Evolutionary conservation across 2,329 filamentous ascomycete genomes (phyloP).

Genomic region (Daldinia sp.): DNA sequence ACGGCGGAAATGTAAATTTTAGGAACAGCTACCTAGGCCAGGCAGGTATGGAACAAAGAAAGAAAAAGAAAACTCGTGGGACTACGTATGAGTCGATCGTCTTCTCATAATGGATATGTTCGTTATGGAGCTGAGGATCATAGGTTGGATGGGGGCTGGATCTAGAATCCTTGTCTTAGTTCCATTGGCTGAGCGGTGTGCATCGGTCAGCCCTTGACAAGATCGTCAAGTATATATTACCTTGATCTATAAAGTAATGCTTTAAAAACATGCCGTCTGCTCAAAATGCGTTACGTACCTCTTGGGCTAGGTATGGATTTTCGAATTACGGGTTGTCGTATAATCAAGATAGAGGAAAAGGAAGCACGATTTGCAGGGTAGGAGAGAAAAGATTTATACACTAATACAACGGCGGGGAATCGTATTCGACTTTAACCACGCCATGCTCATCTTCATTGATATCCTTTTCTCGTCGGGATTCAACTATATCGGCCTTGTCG

Average conservation of each 20-base stretch:
- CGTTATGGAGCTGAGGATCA: background rate
- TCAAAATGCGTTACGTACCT: background rate
- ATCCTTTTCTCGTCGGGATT: conserved; percentile 28
- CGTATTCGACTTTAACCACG: conserved; percentile 26
- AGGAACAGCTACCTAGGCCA: too few relatives aligned
- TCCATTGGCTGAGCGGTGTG: conserved; percentile 1
- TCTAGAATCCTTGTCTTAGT: background rate
- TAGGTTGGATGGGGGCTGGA: background rate
- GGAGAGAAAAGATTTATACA: conserved; percentile 46
- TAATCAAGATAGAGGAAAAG: background rate
- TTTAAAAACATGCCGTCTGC: background rate
- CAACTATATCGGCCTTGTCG: conserved; percentile 2
- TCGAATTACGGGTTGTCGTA: background rate
- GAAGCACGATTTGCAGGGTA: background rate
- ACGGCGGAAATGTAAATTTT: background rate
- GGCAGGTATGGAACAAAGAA: background rate
- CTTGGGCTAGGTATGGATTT: too few relatives aligned
- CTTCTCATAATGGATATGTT: background rate
- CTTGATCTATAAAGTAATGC: background rate
- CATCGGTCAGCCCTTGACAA: background rate
- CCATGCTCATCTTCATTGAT: conserved; percentile 30
- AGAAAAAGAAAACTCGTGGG: background rate
- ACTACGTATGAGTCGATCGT: background rate
- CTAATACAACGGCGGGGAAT: conserved; percentile 43
- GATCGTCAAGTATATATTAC: background rate